Evolutionary conservation across 176 grass and related monocot species (phyloP).

Genomic region (Guadua angustifolia): DNA sequence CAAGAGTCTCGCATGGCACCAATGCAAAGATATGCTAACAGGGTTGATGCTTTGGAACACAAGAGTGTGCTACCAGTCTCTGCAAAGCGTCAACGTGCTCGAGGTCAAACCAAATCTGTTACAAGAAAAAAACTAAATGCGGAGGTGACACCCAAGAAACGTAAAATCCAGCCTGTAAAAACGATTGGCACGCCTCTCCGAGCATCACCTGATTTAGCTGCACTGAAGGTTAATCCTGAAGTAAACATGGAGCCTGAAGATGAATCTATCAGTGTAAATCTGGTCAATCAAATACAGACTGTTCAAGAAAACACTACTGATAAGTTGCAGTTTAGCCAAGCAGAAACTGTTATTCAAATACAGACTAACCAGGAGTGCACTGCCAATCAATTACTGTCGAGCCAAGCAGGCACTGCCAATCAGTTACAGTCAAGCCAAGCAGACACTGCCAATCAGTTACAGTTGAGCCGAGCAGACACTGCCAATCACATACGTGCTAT

Average conservation of each 20-base stretch:
- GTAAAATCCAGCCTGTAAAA: slow-evolving; percentile 31
- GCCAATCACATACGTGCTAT: slow-evolving; percentile 11
- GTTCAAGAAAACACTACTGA: slow-evolving; percentile 1
- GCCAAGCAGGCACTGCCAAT: slow-evolving; percentile 18
- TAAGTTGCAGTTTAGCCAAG: slow-evolving; percentile 28
- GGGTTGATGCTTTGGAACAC: slow-evolving; percentile 35
- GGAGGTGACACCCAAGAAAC: slow-evolving; percentile 39
- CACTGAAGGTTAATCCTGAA: slow-evolving; percentile 42
- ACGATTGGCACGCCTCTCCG: slow-evolving; percentile 38
- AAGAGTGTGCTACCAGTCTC: slow-evolving; percentile 7
- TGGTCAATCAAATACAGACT: slow-evolving; percentile 23
- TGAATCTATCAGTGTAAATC: not conserved
- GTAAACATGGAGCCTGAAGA: slow-evolving; percentile 14
- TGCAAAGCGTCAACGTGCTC: not conserved
- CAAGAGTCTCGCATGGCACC: slow-evolving; percentile 14
- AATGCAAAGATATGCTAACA: slow-evolving; percentile 23
- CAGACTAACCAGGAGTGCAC: slow-evolving; percentile 10
- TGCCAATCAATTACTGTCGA: slow-evolving; percentile 25
- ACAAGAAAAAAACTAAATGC: slow-evolving; percentile 40
- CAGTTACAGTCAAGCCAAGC: not conserved
- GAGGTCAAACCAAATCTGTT: slow-evolving; percentile 7
- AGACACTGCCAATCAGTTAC: slow-evolving; percentile 6
- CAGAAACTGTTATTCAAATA: slow-evolving; percentile 17
- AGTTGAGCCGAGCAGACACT: slow-evolving; percentile 18
- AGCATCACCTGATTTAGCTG: slow-evolving; percentile 51